Evolutionary conservation across 345 rosid species (phyloP).

Genomic region (Streptanthus diversifolius): DNA sequence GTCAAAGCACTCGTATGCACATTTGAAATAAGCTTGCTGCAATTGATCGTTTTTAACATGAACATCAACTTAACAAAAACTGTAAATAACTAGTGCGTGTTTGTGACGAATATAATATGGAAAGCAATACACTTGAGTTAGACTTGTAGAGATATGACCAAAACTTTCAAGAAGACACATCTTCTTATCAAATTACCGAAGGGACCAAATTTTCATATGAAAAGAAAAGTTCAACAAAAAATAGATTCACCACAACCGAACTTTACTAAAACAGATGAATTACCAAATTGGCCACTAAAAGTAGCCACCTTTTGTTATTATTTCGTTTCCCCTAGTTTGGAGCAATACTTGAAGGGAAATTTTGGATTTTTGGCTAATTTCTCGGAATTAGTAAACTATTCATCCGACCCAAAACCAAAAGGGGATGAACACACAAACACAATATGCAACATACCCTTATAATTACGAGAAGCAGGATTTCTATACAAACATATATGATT

Average conservation of each 20-base stretch:
- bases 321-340: background rate
- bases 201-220: background rate
- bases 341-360: background rate
- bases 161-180: background rate
- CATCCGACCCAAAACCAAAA: background rate
- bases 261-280: too few species aligned
- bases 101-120: background rate
- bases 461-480: background rate
- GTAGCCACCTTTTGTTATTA: too few species aligned
- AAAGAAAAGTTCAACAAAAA: background rate
- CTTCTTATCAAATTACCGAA: background rate
- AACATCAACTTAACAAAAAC: background rate
- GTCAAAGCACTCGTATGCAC: constrained; percentile 94
- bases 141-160: background rate
- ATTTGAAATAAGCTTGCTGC: constrained; percentile 96
- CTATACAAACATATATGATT: background rate
- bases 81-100: background rate
- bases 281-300: too few species aligned
- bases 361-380: background rate
- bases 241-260: background rate
- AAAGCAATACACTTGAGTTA: background rate
- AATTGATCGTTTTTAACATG: background rate
- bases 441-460: background rate
- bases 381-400: background rate
- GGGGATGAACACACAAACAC: background rate